These are phyloP conservation scores for Liquidambar formosana DNA, from an alignment of 164 flowering plant genomes.

Conservation along the genomic window DNA sequence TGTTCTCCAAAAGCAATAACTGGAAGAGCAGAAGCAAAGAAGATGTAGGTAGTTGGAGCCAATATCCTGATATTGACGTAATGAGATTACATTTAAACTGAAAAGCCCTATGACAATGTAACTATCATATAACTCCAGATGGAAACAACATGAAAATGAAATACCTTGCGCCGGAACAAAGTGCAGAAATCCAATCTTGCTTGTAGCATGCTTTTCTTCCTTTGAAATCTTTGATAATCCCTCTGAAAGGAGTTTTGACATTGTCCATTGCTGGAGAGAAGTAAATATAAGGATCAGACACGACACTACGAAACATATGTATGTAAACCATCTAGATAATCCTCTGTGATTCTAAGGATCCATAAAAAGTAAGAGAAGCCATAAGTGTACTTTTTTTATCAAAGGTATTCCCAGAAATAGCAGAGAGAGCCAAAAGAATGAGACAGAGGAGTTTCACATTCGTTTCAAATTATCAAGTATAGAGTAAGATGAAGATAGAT, in stretches of 20 bases:
- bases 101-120: not conserved
- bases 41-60: slow-evolving; percentile 60
- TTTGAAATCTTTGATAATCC: slow-evolving; percentile 9
- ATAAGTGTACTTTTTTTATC: too few relatives aligned
- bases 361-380: not conserved
- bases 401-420: too few relatives aligned
- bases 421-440: too few relatives aligned
- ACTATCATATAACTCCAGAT: not conserved
- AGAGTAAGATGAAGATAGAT: too few relatives aligned
- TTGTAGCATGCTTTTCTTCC: slow-evolving; percentile 14
- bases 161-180: slow-evolving; percentile 15
- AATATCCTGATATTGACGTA: slow-evolving; percentile 37
- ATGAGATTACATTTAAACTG: not conserved
- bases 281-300: not conserved
- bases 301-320: not conserved
- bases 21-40: slow-evolving; percentile 67
- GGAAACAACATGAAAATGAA: not conserved
- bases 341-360: not conserved
- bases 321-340: not conserved
- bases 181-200: slow-evolving; percentile 14
- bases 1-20: slow-evolving; percentile 73
- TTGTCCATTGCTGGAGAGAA: slow-evolving; percentile 8
- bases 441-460: too few relatives aligned
- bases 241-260: slow-evolving; percentile 6
- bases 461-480: too few relatives aligned